Base-by-base conservation (phyloP, 768 basidiomycete genomes). In the Rhizopogon sp. region DNA sequence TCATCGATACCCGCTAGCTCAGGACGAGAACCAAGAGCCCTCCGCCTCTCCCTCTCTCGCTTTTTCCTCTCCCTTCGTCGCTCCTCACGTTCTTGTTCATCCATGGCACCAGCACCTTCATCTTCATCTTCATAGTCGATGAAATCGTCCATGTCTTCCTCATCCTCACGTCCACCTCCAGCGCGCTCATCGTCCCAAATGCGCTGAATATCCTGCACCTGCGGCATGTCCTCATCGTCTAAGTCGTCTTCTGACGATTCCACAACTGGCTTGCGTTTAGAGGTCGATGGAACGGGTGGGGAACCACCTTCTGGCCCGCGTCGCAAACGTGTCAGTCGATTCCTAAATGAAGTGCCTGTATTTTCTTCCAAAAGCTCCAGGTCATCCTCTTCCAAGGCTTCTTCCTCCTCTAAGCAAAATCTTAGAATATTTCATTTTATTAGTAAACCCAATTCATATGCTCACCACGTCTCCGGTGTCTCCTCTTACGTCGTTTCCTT, bases 351-450 rank as follows among this genome's bases (percentile, higher is more conserved):
- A 3, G 82, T 78, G 9, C 96, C 94, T 10, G 91, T 93, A 61
- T 97, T 98, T 72, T 89, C 86, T 60, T 85, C 81, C 22, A 89
- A 64, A 3, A 89, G 78, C 64, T 96, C 96, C 60, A 98, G 70
- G 77, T 97, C 78, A 76, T 85, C 78, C 35, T 98, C 97, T 59
- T 97, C 94, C 49, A 98, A 72, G 14, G 59, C 84, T 60, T 88
- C 84, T 53, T 83, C 82, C 56, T 83, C 80, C 59, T 79, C 75
- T 63, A 74, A 75, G 69, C 60, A 54, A 17, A 39, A 20, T 60
- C 49, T 55, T 40, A 59, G 7, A 66, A 57, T 37, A 47, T 52
- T 1, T 54, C 39, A 5, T n/a, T 43, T 42, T 58, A 41, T 51
- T 54, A 33, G 54, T 10, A 55, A 53, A 49, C 29, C 59, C 39